These are phyloP conservation scores for Pseudonitzschia delicatissima DNA, from an alignment of 108 stramenopile genomes.

Conservation along the genomic window DNA sequence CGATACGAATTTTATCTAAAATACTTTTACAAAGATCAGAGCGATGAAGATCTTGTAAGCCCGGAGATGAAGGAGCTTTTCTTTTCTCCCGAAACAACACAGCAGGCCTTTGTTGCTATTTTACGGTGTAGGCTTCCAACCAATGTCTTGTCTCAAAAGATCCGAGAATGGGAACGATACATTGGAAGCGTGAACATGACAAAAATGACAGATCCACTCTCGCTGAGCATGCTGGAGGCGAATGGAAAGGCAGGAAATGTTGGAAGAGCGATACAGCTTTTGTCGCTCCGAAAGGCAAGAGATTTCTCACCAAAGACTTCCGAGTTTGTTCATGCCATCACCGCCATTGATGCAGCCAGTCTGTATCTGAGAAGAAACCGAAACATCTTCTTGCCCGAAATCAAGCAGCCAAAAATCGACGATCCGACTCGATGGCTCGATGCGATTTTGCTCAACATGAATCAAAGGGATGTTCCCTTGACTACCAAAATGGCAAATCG, in stretches of 20 bases:
- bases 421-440: slow-evolving; percentile 87
- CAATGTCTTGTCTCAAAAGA: slow-evolving; percentile 41
- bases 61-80: slow-evolving; percentile 34
- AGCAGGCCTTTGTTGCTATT: slow-evolving; percentile 50
- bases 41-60: neutral
- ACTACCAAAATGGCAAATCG: slow-evolving; percentile 57
- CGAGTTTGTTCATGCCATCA: slow-evolving; percentile 67
- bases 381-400: slow-evolving; percentile 63
- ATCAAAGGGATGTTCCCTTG: slow-evolving; percentile 62
- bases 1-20: slow-evolving; percentile 32
- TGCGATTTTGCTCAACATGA: slow-evolving; percentile 84
- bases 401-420: slow-evolving; percentile 69
- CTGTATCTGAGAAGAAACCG: slow-evolving; percentile 49
- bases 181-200: slow-evolving; percentile 63
- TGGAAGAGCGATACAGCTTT: slow-evolving; percentile 58
- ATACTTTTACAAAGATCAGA: slow-evolving; percentile 17
- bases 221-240: slow-evolving; percentile 72
- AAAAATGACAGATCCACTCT: slow-evolving; percentile 57
- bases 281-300: slow-evolving; percentile 54
- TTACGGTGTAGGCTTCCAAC: slow-evolving; percentile 57
- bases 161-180: slow-evolving; percentile 65
- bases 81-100: slow-evolving; percentile 49
- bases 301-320: slow-evolving; percentile 45
- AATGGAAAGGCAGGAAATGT: slow-evolving; percentile 86
- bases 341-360: slow-evolving; percentile 62